Conservation (phyloP, 78 protist genomes). For the Protostelium mycophagum region DNA sequence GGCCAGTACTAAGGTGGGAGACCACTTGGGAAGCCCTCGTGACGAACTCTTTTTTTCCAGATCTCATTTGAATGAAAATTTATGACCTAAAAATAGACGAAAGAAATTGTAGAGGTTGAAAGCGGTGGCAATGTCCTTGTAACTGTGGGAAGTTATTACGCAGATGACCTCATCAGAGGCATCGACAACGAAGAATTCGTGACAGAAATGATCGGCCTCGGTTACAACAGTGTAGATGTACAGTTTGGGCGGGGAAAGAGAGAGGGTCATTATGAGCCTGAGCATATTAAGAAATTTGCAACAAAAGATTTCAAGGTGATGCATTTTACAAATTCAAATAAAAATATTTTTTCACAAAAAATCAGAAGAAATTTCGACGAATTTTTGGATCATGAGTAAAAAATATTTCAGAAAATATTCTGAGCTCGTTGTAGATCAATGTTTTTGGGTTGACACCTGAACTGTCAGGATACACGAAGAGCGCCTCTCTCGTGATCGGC, state of each 20-base stretch:
- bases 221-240: neutral
- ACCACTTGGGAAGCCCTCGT: too few relatives aligned
- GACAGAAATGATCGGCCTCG: neutral
- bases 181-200: neutral
- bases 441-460: conserved; percentile 9
- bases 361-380: too few relatives aligned
- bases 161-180: conserved; percentile 16
- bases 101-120: too few relatives aligned
- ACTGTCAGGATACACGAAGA: conserved; percentile 10
- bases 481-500: conserved; percentile 28
- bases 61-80: too few relatives aligned
- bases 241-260: conserved; percentile 28
- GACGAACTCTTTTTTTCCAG: neutral
- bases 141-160: conserved; percentile 46
- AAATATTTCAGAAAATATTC: neutral
- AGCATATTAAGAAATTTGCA: too few relatives aligned
- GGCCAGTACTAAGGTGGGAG: too few relatives aligned
- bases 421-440: neutral
- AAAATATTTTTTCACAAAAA: neutral
- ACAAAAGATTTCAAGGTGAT: too few relatives aligned
- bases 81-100: too few relatives aligned
- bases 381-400: neutral
- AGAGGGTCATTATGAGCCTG: too few relatives aligned
- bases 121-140: conserved; percentile 11
- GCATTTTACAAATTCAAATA: too few relatives aligned